Evolutionary conservation across 805 yeast genomes (phyloP).

Genomic region (Pichia nanzhaoensis): DNA sequence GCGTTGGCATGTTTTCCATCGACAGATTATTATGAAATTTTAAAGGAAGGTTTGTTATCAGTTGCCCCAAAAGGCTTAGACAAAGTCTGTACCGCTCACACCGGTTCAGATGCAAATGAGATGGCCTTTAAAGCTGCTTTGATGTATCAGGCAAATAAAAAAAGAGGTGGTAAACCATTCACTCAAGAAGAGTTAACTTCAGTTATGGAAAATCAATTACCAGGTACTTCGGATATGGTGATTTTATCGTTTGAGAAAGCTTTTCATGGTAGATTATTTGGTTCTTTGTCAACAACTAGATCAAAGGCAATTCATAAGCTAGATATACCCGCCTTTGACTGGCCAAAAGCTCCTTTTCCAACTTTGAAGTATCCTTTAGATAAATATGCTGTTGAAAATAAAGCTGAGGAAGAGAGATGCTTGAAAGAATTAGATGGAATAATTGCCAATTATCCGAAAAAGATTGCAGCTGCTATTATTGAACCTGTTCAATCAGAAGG

Average conservation of each 20-base stretch:
- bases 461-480: slow-evolving; percentile 46
- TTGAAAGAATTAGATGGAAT: slow-evolving; percentile 38
- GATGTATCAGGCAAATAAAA: slow-evolving; percentile 47
- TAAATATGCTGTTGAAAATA: slow-evolving; percentile 46
- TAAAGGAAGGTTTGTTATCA: slow-evolving; percentile 43
- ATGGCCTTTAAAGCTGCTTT: slow-evolving; percentile 67
- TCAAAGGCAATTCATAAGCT: slow-evolving; percentile 52
- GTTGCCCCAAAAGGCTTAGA: slow-evolving; percentile 60
- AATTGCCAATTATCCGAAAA: slow-evolving; percentile 33
- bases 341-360: slow-evolving; percentile 69
- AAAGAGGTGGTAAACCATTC: slow-evolving; percentile 43
- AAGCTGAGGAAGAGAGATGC: slow-evolving; percentile 42
- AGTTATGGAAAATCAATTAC: slow-evolving; percentile 44
- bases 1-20: slow-evolving; percentile 63
- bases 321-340: slow-evolving; percentile 53
- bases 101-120: slow-evolving; percentile 68
- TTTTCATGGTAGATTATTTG: slow-evolving; percentile 53
- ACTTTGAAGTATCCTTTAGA: slow-evolving; percentile 78
- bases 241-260: slow-evolving; percentile 48
- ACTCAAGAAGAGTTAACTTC: slow-evolving; percentile 39
- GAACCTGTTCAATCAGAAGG: slow-evolving; percentile 71
- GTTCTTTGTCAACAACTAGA: slow-evolving; percentile 48
- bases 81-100: slow-evolving; percentile 57
- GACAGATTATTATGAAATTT: slow-evolving; percentile 42
- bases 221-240: slow-evolving; percentile 48